phyloP scores from a whole-genome alignment of 192 early-diverging fungal species.

The Backusella tarrabulga region DNA sequence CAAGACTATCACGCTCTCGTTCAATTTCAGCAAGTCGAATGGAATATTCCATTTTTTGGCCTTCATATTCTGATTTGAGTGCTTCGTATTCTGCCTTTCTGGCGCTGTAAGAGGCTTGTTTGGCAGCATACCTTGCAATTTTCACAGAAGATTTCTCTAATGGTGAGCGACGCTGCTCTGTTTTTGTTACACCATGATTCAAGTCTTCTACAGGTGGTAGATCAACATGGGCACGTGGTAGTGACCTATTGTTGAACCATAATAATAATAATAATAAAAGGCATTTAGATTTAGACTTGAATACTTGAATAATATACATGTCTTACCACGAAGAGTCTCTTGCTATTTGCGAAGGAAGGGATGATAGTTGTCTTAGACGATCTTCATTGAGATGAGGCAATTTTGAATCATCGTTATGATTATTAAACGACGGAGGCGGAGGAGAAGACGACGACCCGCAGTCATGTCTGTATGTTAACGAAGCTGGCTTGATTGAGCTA shows the following conservation, averaged over 20 bases:
- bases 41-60: background rate
- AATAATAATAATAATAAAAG: background rate
- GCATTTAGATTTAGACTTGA: background rate
- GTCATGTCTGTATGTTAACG: background rate
- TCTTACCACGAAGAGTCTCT: background rate
- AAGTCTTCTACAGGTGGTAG: background rate
- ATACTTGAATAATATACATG: too few relatives aligned
- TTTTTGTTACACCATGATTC: background rate
- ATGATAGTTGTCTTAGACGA: background rate
- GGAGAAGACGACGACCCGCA: background rate
- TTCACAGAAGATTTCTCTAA: background rate
- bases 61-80: background rate
- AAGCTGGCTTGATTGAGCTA: background rate
- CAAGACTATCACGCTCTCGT: slow-evolving; percentile 1
- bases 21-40: slow-evolving; percentile 8
- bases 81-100: background rate
- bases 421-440: background rate
- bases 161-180: background rate
- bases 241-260: background rate
- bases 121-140: background rate
- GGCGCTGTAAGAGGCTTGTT: background rate
- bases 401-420: background rate
- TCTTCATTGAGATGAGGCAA: background rate
- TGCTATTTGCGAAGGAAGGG: background rate
- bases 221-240: slow-evolving; percentile 7